These are phyloP conservation scores for Hymenoscyphus repandus DNA, from an alignment of 2,329 filamentous ascomycete genomes.

Conservation along the genomic window DNA sequence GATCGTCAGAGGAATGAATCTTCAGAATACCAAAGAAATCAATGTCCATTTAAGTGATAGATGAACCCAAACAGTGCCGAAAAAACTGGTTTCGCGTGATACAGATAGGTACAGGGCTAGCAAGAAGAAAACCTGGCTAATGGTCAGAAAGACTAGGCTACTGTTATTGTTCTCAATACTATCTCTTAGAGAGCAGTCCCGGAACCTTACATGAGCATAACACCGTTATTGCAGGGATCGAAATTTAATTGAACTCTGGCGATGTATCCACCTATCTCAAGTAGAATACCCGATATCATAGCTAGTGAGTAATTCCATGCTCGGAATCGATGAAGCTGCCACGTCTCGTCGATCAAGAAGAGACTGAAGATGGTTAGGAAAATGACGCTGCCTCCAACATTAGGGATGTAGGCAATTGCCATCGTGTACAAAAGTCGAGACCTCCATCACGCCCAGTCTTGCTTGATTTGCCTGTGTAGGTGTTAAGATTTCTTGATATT, in stretches of 20 bases:
- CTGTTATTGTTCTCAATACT: neutral
- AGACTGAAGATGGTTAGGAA: constrained; percentile 47
- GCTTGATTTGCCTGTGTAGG: no score
- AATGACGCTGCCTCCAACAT: constrained; percentile 44
- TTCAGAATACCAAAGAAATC: constrained; percentile 51
- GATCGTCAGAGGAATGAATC: constrained; percentile 48
- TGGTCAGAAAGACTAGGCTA: constrained; percentile 50
- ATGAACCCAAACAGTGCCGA: constrained; percentile 39
- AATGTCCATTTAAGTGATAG: constrained; percentile 40
- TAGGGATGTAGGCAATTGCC: constrained; percentile 41
- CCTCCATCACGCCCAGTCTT: neutral
- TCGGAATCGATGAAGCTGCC: constrained; percentile 43
- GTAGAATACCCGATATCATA: constrained; percentile 45
- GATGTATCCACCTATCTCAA: constrained; percentile 53
- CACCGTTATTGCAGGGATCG: constrained; percentile 41
- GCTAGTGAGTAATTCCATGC: constrained; percentile 52
- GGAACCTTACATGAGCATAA: constrained; percentile 42
- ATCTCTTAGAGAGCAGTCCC: neutral
- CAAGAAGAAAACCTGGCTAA: constrained; percentile 57
- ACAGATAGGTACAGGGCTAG: constrained; percentile 58
- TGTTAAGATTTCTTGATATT: no score
- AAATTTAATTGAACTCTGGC: constrained; percentile 49
- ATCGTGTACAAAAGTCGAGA: constrained; percentile 7
- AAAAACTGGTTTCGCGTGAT: constrained; percentile 38
- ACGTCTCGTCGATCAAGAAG: constrained; percentile 42